Conservation (phyloP, 2,329 filamentous ascomycete genomes). For the Aspergillus sp. region DNA sequence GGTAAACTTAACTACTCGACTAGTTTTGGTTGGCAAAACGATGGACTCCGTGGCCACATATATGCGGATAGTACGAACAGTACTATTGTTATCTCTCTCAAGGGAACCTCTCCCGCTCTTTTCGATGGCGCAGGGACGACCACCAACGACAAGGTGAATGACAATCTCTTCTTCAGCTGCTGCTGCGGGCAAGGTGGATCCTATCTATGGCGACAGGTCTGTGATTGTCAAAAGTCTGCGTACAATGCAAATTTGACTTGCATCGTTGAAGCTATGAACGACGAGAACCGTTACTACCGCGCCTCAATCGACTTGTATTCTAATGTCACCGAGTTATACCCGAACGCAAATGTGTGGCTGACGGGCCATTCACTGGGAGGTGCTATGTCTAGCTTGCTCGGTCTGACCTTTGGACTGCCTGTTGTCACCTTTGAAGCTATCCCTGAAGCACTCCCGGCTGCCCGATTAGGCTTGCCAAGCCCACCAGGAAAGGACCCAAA, state of each 20-base stretch:
- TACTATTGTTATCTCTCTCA: slow-evolving; percentile 87
- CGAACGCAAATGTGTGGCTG: slow-evolving; percentile 81
- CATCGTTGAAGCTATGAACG: slow-evolving; percentile 69
- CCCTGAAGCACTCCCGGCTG: slow-evolving; percentile 83
- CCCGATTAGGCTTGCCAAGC: slow-evolving; percentile 77
- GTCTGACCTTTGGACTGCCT: slow-evolving; percentile 85
- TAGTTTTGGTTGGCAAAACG: slow-evolving; percentile 89
- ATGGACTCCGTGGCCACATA: slow-evolving; percentile 88
- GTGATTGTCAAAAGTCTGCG: slow-evolving; percentile 83
- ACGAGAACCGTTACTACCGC: slow-evolving; percentile 89
- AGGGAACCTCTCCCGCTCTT: slow-evolving; percentile 85
- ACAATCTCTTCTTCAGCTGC: slow-evolving; percentile 97
- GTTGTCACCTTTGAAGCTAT: slow-evolving; percentile 92
- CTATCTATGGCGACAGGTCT: slow-evolving; percentile 87
- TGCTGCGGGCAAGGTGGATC: slow-evolving; percentile 94
- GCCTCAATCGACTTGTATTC: slow-evolving; percentile 86
- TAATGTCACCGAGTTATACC: slow-evolving; percentile 88
- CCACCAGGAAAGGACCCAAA: slow-evolving; percentile 76
- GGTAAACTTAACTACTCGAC: slow-evolving; percentile 78
- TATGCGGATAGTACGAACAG: slow-evolving; percentile 83
- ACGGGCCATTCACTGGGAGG: slow-evolving; percentile 91
- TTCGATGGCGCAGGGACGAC: slow-evolving; percentile 98
- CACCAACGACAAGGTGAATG: slow-evolving; percentile 95
- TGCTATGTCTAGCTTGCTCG: slow-evolving; percentile 81
- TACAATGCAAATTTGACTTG: slow-evolving; percentile 94